phyloP scores from a whole-genome alignment of 345 rosid genomes.

The Conringia planisiliqua region DNA sequence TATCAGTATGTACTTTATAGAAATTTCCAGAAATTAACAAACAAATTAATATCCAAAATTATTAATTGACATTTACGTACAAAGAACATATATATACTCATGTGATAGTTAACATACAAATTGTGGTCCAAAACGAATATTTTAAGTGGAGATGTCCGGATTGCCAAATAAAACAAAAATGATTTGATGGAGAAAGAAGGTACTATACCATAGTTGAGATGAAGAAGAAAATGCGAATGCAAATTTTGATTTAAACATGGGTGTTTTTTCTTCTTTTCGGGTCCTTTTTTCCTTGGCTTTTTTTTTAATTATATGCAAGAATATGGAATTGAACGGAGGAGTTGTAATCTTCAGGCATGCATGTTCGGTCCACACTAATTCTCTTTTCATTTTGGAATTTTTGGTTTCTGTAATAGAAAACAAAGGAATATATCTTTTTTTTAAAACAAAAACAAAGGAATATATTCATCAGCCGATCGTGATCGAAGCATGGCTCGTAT shows the following conservation, averaged over 20 bases:
- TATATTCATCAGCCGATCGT: conserved; percentile 13
- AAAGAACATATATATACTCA: neutral
- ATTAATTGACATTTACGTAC: neutral
- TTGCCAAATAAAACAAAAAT: conserved; percentile 15
- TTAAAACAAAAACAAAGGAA: conserved; percentile 5
- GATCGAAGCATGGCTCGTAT: conserved; percentile 7
- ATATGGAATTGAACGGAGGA: conserved; percentile 24
- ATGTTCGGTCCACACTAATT: conserved; percentile 17
- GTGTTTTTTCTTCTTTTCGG: neutral
- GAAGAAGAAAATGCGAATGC: conserved; percentile 12
- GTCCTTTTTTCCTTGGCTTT: conserved; percentile 1
- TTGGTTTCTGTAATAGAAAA: neutral
- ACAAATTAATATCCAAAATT: neutral
- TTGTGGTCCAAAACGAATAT: conserved; percentile 19
- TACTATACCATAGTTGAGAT: conserved; percentile 19
- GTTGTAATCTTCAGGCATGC: conserved; percentile 4
- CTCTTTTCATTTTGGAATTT: neutral
- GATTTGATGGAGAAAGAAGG: conserved; percentile 19
- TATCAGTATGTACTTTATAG: neutral
- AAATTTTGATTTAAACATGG: neutral
- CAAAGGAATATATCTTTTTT: conserved; percentile 10
- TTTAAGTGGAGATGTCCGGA: conserved; percentile 15
- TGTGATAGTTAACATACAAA: neutral
- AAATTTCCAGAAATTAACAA: neutral
- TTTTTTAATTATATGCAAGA: conserved; percentile 20